Base-by-base conservation (phyloP, 2,329 filamentous ascomycete species). In the Sporothrix mexicana region DNA sequence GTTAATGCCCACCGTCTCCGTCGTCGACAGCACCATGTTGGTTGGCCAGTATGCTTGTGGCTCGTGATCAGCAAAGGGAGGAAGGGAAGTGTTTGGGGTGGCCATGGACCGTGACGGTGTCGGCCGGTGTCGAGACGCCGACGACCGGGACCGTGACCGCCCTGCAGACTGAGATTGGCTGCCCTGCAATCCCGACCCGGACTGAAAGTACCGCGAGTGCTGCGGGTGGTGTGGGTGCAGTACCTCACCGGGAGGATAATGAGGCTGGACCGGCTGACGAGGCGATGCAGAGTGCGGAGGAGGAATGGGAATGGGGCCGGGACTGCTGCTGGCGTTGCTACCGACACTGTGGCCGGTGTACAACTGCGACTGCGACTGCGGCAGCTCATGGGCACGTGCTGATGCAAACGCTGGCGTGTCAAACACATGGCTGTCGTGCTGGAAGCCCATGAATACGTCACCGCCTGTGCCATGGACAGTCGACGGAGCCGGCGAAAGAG, bases 381-480 rank as follows among this genome's bases (percentile, higher is more conserved):
- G 61, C 41, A 64, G 41, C 5, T 45, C 61, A 20, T 64, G 61
- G 3, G 61, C 61, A 2, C 61, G 61, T 2, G 61, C 61, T 12
- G 41, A 23, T 7, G 61, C 61, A 47, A 64, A 64, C 12, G 61
- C 41, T 4, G 61, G 61, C 61, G 61, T 64, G 41, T 47, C 61
- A 25, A 47, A 64, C 10, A 47, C 51, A 9, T 5, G 10, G 51
- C 23, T 9, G 12, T 23, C 20, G 4, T 45, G 59, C n/a, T 64
- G 61, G 41, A 64, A 64, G 61, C 61, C 59, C 61, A 64, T 64
- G 13, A 64, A 64, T 1, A 41, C 47, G 20, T 64, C n/a, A 20
- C 41, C 36, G n/a, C 61, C 61, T 5, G 61, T 47, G 3, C 15
- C 61, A 25, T 15, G n/a, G 5, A 64, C 4, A 4, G 23, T 41